Conservation (phyloP, 192 early-diverging fungal species). For the Coemansia sp. region DNA sequence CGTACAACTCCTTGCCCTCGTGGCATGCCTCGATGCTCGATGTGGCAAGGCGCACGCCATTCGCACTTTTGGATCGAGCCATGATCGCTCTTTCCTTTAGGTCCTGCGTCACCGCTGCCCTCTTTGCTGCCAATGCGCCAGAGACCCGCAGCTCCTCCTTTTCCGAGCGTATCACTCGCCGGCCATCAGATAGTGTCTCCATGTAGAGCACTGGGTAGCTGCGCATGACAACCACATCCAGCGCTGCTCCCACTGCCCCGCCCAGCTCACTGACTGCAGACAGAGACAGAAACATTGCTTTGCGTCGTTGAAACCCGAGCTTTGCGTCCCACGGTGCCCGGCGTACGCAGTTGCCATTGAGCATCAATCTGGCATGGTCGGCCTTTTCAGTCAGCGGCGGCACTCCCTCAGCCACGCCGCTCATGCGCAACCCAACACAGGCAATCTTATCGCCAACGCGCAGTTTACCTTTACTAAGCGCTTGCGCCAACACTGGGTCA, state of each 20-base stretch:
- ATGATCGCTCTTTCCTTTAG: conserved; percentile 12
- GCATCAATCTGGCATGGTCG: conserved; percentile 14
- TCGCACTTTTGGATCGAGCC: not conserved
- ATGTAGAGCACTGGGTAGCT: conserved; percentile 41
- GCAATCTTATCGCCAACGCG: conserved; percentile 47
- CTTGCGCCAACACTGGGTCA: conserved; percentile 28
- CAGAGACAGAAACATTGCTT: conserved; percentile 30
- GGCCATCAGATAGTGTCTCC: conserved; percentile 31
- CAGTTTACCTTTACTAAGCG: conserved; percentile 22
- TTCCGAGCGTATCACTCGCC: conserved; percentile 26
- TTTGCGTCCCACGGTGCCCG: conserved; percentile 40
- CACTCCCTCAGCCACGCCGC: conserved; percentile 28
- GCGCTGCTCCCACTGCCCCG: conserved; percentile 35
- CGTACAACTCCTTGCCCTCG: conserved; percentile 14
- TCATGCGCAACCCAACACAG: conserved; percentile 27
- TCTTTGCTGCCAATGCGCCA: conserved; percentile 9
- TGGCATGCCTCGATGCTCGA: conserved; percentile 1
- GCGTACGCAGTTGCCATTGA: conserved; percentile 42
- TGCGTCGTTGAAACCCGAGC: conserved; percentile 34
- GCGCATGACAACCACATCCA: conserved; percentile 48
- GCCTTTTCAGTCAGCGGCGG: conserved; percentile 27
- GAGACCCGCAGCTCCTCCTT: conserved; percentile 34
- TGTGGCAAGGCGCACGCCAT: not conserved
- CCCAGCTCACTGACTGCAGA: conserved; percentile 28
- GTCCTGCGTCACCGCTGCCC: conserved; percentile 15